Base-by-base conservation (phyloP, 768 basidiomycete species). In the Russula sp. region DNA sequence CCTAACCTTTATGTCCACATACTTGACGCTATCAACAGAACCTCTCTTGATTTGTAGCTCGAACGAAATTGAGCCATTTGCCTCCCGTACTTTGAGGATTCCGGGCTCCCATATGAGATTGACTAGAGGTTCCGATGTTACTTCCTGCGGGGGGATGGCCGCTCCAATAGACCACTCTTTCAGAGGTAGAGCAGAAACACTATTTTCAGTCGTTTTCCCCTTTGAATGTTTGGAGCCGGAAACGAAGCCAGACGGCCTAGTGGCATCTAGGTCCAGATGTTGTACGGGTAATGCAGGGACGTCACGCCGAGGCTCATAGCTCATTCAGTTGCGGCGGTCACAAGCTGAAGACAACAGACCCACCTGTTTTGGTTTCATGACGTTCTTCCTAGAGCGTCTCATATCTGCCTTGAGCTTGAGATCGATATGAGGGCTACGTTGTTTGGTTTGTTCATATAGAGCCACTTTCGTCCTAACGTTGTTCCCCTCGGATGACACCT, bases 361-460 rank as follows among this genome's bases (percentile, higher is more conserved):
- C 46, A 63, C 61, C 34, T 34, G 51, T 50, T 42, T 63, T 25
- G 61, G 57, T 41, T 32, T 58, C 61, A 63, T 63, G 7, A 5
- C 20, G 10, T 35, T 43, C 52, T 58, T 63, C 51, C 46, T 63
- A n/a, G 46, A 10, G 25, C 25, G 45, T 46, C 2, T 22, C 11
- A 6, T n/a, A 5, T 20, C 8, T 35, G 1, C 1, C n/a, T 1
- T 16, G 46, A 62, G 56, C n/a, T 62, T 22, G 29, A 45, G 8
- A 20, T 20, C 49, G 25, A 29, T 29, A 39, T 0, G 48, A 11
- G n/a, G 10, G 20, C 5, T 6, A 11, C 0, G 3, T 7, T 22
- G 7, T 7, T n/a, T n/a, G n/a, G n/a, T n/a, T n/a, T 2, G 0
- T n/a, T 58, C 43, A 14, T 1, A 46, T 1, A 34, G 0, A 11